These are phyloP conservation scores for Psilocybe mexicana DNA, from an alignment of 1,284 basidiomycete species.

Conservation along the genomic window DNA sequence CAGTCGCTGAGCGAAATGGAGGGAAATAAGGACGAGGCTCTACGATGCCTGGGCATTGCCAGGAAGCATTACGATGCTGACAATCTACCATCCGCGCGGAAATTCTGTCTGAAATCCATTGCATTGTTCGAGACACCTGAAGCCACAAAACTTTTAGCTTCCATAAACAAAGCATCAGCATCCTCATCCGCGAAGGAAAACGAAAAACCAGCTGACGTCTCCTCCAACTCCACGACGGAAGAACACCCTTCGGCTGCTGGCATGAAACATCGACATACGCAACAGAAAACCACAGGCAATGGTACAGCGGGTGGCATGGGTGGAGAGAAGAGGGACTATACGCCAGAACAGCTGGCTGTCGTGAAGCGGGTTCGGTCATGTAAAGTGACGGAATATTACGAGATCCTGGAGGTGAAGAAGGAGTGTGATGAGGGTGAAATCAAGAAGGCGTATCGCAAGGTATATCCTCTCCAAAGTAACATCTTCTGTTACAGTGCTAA, in stretches of 20 bases:
- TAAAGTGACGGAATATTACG: slow-evolving; percentile 91
- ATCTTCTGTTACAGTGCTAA: neutral
- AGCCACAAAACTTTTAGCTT: slow-evolving; percentile 66
- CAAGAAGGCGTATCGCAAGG: slow-evolving; percentile 98
- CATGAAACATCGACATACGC: slow-evolving; percentile 53
- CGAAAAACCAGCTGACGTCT: slow-evolving; percentile 39
- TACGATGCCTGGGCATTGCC: slow-evolving; percentile 78
- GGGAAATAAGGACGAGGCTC: slow-evolving; percentile 87
- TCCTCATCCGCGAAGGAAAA: slow-evolving; percentile 27
- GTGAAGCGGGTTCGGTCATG: slow-evolving; percentile 89
- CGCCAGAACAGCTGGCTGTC: slow-evolving; percentile 80
- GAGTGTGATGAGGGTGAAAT: slow-evolving; percentile 89
- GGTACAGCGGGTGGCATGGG: slow-evolving; percentile 56
- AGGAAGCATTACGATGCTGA: slow-evolving; percentile 71
- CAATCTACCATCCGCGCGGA: slow-evolving; percentile 78
- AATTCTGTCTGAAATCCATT: slow-evolving; percentile 91
- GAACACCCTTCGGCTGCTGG: slow-evolving; percentile 69
- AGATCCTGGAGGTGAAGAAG: slow-evolving; percentile 84
- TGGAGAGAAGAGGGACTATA: slow-evolving; percentile 83
- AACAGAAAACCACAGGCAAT: slow-evolving; percentile 37
- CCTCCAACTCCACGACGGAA: slow-evolving; percentile 50
- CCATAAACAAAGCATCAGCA: slow-evolving; percentile 56
- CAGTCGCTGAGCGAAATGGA: slow-evolving; percentile 56
- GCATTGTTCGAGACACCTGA: slow-evolving; percentile 83
- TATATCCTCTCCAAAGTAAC: slow-evolving; percentile 31